These are phyloP conservation scores for Panus rudis DNA, from an alignment of 768 basidiomycete genomes.

Conservation along the genomic window DNA sequence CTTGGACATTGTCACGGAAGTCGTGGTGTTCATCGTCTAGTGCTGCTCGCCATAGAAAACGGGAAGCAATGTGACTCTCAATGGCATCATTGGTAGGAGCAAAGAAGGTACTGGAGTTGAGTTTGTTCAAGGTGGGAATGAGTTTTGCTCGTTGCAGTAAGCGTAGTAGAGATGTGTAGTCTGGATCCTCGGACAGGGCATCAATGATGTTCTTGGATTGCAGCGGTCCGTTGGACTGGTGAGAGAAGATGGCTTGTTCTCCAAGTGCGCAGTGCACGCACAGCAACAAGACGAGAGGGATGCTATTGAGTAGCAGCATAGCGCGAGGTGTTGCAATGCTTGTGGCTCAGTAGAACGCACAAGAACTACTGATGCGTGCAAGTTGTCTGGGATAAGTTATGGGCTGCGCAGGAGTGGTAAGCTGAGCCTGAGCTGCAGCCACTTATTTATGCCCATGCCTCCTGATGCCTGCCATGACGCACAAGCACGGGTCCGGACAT, in stretches of 20 bases:
- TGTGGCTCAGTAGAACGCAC: not conserved
- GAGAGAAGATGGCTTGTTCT: constrained; percentile 27
- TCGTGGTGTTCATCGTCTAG: constrained; percentile 31
- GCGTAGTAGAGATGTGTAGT: constrained; percentile 68
- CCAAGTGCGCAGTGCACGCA: constrained; percentile 24
- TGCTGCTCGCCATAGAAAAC: constrained; percentile 26
- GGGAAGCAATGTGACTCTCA: constrained; percentile 34
- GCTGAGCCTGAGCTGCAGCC: constrained; percentile 10
- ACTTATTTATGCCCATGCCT: too few relatives aligned
- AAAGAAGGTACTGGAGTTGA: constrained; percentile 81
- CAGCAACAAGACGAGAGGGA: constrained; percentile 31
- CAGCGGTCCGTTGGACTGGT: constrained; percentile 15
- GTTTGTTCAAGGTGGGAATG: constrained; percentile 84
- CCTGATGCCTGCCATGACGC: too few relatives aligned
- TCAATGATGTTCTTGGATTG: constrained; percentile 67
- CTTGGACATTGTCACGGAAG: constrained; percentile 73
- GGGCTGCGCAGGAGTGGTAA: constrained; percentile 2
- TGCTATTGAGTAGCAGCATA: constrained; percentile 29
- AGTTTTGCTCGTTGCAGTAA: constrained; percentile 82
- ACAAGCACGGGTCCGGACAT: too few relatives aligned
- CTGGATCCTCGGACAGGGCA: constrained; percentile 62
- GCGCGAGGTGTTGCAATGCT: not conserved
- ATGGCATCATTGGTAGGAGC: constrained; percentile 95
- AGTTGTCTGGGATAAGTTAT: constrained; percentile 3
- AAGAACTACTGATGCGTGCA: not conserved